phyloP scores from a whole-genome alignment of 345 rosid genomes.

The Rhodamnia argentea region DNA sequence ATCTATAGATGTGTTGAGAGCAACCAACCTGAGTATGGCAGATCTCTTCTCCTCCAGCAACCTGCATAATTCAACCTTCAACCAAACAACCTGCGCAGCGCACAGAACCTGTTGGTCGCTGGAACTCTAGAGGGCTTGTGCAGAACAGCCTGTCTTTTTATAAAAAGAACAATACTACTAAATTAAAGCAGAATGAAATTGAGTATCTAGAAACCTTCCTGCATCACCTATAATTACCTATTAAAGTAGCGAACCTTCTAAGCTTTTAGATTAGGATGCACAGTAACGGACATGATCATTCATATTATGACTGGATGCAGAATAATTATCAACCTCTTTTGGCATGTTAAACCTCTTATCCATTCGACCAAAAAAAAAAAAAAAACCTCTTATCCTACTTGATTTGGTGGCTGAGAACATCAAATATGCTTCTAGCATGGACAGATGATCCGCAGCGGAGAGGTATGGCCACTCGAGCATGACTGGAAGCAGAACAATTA shows the following conservation, averaged over 20 bases:
- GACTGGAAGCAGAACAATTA: background rate
- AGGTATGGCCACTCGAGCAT: too few species aligned
- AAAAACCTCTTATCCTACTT: background rate
- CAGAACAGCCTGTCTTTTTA: background rate
- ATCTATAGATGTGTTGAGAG: background rate
- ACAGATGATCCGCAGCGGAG: too few species aligned
- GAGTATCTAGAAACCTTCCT: background rate
- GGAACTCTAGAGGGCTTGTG: conserved; percentile 28
- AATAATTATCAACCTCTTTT: background rate
- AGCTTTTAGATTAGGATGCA: background rate
- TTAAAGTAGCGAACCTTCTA: background rate
- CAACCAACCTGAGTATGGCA: conserved; percentile 59
- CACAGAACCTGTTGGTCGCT: conserved; percentile 24
- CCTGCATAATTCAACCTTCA: conserved; percentile 86
- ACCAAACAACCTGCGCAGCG: conserved; percentile 67
- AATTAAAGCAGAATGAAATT: background rate
- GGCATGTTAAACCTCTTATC: background rate
- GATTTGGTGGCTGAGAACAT: background rate
- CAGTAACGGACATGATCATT: background rate
- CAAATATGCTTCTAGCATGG: background rate
- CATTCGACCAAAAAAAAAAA: too few species aligned
- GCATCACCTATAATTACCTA: background rate
- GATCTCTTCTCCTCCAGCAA: conserved; percentile 85
- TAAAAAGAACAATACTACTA: background rate
- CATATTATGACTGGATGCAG: background rate